Percentiles rank a stretch among this genome's conserved stretches.
Conservation (phyloP, 805 yeast species). For the Zygoascus tannicola region DNA sequence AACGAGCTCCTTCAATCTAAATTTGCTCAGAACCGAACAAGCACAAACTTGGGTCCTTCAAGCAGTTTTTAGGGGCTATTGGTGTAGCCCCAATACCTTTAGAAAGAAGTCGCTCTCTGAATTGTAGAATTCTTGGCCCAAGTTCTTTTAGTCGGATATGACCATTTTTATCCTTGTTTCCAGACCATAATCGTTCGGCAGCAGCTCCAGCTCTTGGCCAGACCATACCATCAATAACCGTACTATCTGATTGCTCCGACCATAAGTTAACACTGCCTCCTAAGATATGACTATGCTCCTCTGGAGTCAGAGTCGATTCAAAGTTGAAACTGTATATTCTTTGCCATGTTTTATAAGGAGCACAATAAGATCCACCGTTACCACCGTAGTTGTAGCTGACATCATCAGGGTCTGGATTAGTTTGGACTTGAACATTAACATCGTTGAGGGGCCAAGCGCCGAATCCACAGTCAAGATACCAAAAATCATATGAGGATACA, state of each 20-base stretch:
- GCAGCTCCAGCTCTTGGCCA: slow-evolving; percentile 37
- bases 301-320: slow-evolving; percentile 24
- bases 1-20: too few relatives aligned
- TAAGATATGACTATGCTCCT: slow-evolving; percentile 25
- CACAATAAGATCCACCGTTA: slow-evolving; percentile 33
- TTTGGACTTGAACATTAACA: slow-evolving; percentile 23
- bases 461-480: slow-evolving; percentile 35
- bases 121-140: slow-evolving; percentile 30
- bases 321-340: slow-evolving; percentile 31
- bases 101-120: slow-evolving; percentile 31
- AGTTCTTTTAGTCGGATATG: slow-evolving; percentile 22
- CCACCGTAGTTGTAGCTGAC: slow-evolving; percentile 26
- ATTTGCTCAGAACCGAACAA: slow-evolving; percentile 20
- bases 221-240: slow-evolving; percentile 25
- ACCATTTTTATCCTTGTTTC: slow-evolving; percentile 30
- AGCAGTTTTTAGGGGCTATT: slow-evolving; percentile 31
- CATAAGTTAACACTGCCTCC: slow-evolving; percentile 34
- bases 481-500: slow-evolving; percentile 27
- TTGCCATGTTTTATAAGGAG: slow-evolving; percentile 37
- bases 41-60: slow-evolving; percentile 30
- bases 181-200: slow-evolving; percentile 35
- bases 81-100: slow-evolving; percentile 30
- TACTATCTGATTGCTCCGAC: slow-evolving; percentile 32
- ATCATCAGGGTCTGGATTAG: slow-evolving; percentile 17
- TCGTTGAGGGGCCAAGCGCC: slow-evolving; percentile 31